Evolutionary conservation across 139 green algal genomes (phyloP), one percentile per base, ranked within the genome.

Genomic region (Astrephomene gubernaculifera): DNA sequence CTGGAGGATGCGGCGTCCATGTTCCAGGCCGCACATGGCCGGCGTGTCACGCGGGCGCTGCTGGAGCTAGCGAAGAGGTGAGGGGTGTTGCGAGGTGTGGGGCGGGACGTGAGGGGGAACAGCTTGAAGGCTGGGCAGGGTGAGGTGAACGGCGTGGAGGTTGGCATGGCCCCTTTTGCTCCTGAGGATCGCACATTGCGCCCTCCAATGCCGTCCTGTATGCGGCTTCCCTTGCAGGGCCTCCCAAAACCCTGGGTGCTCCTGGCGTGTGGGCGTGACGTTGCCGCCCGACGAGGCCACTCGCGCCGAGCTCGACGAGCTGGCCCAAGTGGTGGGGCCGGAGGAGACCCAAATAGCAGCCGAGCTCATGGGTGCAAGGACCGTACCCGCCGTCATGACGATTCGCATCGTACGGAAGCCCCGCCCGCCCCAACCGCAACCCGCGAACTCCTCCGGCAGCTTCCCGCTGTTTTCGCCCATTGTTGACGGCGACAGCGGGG

Each of bases 41-140:
- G 44, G 24, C 44, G 19, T 1, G 4, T 81, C 3, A 81, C 33
- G 2, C 49, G 22, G 72, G 33, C 35, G 49, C 53, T 81, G 33
- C 52, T 81, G 52, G 41, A 81, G 72, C 72, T 81, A 35, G 53
- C 72, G 1, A 24, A 35, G 33, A 68, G 72, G 72, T 81, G 35
- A 70, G 57, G 19, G 57, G 57, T 22, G 12, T 57, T 57, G 12
- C 49, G 49, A 12, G 12, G 49, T 25, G 12, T 17, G 49, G 49
- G 12, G 49, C 49, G 12, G 49, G 12, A 12, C 49, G 12, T 17
- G 12, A 17, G 49, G 12, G 49, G 49, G 12, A 12, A 57, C 49
- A 12, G 12, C 17, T 57, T 17, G 12, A 57, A 57, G 49, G 49
- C n/a, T n/a, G n/a, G n/a, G n/a, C n/a, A n/a, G n/a, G n/a, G n/a